These are phyloP conservation scores for Phytophthora macrochlamydospora DNA, from an alignment of 352 stramenopile genomes.

Conservation along the genomic window DNA sequence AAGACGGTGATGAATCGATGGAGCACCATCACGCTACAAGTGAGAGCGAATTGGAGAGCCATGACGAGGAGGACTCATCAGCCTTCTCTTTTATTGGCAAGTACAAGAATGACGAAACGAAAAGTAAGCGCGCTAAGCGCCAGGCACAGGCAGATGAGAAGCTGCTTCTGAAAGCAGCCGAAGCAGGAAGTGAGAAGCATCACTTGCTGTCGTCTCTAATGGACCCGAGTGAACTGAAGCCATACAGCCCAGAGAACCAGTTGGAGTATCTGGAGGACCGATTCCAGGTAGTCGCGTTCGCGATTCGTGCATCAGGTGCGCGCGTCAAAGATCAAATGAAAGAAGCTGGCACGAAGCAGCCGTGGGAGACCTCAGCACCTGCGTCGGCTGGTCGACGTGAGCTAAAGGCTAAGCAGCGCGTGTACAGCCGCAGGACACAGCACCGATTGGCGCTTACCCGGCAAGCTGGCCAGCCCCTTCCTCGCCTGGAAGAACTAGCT, in stretches of 20 bases:
- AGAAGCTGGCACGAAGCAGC: slow-evolving; percentile 83
- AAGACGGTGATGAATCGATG: slow-evolving; percentile 20
- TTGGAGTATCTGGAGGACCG: slow-evolving; percentile 89
- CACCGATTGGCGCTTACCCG: slow-evolving; percentile 69
- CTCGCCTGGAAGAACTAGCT: slow-evolving; percentile 77
- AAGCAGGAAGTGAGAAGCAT: slow-evolving; percentile 26
- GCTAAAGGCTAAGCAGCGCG: slow-evolving; percentile 86
- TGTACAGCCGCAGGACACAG: slow-evolving; percentile 72
- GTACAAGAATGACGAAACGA: slow-evolving; percentile 50
- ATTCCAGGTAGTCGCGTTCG: slow-evolving; percentile 89
- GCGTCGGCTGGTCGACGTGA: slow-evolving; percentile 72
- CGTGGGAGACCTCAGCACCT: slow-evolving; percentile 70
- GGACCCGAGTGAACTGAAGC: slow-evolving; percentile 67
- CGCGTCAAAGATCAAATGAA: slow-evolving; percentile 92
- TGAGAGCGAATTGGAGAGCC: slow-evolving; percentile 40
- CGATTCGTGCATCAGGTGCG: slow-evolving; percentile 81
- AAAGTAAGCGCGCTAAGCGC: slow-evolving; percentile 37
- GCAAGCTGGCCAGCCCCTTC: slow-evolving; percentile 61
- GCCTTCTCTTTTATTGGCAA: slow-evolving; percentile 79
- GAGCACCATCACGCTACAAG: slow-evolving; percentile 28
- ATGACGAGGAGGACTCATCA: slow-evolving; percentile 38
- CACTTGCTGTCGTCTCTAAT: slow-evolving; percentile 46
- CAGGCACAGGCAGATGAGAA: slow-evolving; percentile 31
- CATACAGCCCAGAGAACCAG: slow-evolving; percentile 86
- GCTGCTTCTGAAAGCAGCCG: slow-evolving; percentile 26